Percentiles rank a stretch among this genome's conserved stretches.
These are phyloP conservation scores for Krasilnikovozyma curviuscula DNA, from an alignment of 768 basidiomycete species.

Conservation along the genomic window DNA sequence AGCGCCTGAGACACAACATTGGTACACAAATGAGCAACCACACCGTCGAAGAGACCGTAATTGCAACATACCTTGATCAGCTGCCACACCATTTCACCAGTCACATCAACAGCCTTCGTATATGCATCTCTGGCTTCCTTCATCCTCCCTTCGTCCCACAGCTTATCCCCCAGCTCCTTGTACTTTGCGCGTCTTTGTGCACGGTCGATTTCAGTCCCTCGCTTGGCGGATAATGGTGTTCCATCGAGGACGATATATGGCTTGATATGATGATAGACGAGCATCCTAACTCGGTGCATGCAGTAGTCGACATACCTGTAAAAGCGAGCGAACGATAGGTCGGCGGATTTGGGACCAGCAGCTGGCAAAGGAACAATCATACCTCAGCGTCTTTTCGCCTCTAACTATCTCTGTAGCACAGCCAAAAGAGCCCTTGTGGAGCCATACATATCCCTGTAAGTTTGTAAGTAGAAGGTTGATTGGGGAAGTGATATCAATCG, in stretches of 20 bases:
- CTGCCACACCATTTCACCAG: conserved; percentile 92
- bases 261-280: conserved; percentile 62
- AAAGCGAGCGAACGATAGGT: background rate
- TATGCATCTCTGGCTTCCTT: conserved; percentile 71
- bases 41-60: background rate
- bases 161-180: conserved; percentile 50
- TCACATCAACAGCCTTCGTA: conserved; percentile 81
- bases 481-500: background rate
- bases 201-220: conserved; percentile 64
- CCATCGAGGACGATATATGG: conserved; percentile 95
- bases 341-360: background rate
- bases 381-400: conserved; percentile 67
- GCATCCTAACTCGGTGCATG: conserved; percentile 73
- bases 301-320: conserved; percentile 85
- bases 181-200: conserved; percentile 53
- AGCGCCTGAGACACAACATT: conserved; percentile 51
- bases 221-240: conserved; percentile 84
- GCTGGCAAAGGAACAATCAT: conserved; percentile 20
- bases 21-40: background rate
- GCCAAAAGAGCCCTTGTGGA: conserved; percentile 52
- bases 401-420: conserved; percentile 82
- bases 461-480: background rate
- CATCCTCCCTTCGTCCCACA: conserved; percentile 58
- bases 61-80: conserved; percentile 61
- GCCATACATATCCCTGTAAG: conserved; percentile 44